Conservation (phyloP, 371 early-diverging fungal genomes). For the Rhizopus arrhizus region DNA sequence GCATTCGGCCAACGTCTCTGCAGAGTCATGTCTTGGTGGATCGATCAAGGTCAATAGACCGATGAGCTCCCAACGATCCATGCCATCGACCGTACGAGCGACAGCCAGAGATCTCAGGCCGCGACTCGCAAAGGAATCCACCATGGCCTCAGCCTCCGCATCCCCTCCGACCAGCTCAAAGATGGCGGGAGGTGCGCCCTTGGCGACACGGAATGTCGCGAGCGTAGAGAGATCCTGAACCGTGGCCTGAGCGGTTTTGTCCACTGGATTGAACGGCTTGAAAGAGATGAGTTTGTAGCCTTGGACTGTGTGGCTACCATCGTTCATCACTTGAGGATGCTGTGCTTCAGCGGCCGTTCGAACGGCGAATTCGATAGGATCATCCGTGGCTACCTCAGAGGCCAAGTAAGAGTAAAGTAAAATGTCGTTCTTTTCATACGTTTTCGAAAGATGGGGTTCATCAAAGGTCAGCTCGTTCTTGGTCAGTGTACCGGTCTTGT, state of each 20-base stretch:
- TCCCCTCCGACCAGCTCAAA: slow-evolving; percentile 58
- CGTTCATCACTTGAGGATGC: slow-evolving; percentile 65
- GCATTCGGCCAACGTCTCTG: slow-evolving; percentile 78
- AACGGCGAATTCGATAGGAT: slow-evolving; percentile 92
- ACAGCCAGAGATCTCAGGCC: slow-evolving; percentile 77
- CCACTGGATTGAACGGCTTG: slow-evolving; percentile 79
- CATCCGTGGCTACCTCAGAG: slow-evolving; percentile 89
- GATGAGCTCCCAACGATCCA: slow-evolving; percentile 58
- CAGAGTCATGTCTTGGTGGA: slow-evolving; percentile 77
- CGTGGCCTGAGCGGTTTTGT: slow-evolving; percentile 88
- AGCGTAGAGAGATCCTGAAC: slow-evolving; percentile 74
- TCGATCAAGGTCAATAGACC: slow-evolving; percentile 78
- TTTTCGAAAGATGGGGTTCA: slow-evolving; percentile 79
- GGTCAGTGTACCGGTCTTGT: slow-evolving; percentile 97
- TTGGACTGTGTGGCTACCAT: slow-evolving; percentile 43
- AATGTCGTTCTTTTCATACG: slow-evolving; percentile 81
- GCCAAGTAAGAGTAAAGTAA: slow-evolving; percentile 84
- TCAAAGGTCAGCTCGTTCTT: slow-evolving; percentile 89
- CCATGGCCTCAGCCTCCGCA: slow-evolving; percentile 55
- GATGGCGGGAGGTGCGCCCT: slow-evolving; percentile 68
- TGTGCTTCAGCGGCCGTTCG: slow-evolving; percentile 85
- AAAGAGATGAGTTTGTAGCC: slow-evolving; percentile 86
- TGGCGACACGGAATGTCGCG: slow-evolving; percentile 63
- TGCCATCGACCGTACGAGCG: slow-evolving; percentile 58
- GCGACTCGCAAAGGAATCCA: slow-evolving; percentile 64